A percentile compares a stretch with the other conserved stretches of the same genome.
These are phyloP conservation scores for Leptomonas pyrrhocoris DNA, from an alignment of 208 protist species.

Conservation along the genomic window DNA sequence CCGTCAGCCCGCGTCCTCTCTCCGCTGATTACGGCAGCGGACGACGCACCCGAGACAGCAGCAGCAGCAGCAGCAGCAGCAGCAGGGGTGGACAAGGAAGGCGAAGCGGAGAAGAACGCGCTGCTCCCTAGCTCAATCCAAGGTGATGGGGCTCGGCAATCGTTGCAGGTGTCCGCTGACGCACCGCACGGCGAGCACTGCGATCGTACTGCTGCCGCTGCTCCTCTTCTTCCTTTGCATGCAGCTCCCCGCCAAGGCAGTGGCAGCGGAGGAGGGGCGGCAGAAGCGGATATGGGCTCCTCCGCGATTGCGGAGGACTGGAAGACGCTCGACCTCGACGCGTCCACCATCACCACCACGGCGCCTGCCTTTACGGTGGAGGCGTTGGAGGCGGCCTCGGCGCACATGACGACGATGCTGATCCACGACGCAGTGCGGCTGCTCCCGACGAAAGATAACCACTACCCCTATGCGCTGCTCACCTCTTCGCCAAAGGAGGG, in stretches of 20 bases:
- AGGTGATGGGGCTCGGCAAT: too few relatives aligned
- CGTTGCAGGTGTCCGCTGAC: background rate
- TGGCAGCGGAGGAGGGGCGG: background rate
- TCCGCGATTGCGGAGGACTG: conserved; percentile 4
- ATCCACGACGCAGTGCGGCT: conserved; percentile 18
- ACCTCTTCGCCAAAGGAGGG: background rate
- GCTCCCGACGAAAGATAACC: conserved; percentile 1
- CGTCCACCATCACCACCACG: background rate
- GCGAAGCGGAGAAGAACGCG: background rate
- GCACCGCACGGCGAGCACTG: background rate
- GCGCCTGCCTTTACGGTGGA: background rate
- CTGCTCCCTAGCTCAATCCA: too few relatives aligned
- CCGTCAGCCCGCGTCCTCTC: background rate
- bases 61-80: background rate
- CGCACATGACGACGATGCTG: background rate
- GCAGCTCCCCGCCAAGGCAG: too few relatives aligned
- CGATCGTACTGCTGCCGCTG: background rate
- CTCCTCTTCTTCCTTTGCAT: background rate
- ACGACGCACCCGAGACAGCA: background rate
- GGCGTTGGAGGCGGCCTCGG: conserved; percentile 8
- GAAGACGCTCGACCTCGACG: conserved; percentile 4
- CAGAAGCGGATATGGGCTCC: background rate
- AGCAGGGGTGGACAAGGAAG: background rate
- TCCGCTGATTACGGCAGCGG: background rate
- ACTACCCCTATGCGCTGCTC: background rate